Evolutionary conservation across 305 asterid genomes (phyloP), one percentile per base, ranked within the genome.

Genomic region (Plantago lanceolata): DNA sequence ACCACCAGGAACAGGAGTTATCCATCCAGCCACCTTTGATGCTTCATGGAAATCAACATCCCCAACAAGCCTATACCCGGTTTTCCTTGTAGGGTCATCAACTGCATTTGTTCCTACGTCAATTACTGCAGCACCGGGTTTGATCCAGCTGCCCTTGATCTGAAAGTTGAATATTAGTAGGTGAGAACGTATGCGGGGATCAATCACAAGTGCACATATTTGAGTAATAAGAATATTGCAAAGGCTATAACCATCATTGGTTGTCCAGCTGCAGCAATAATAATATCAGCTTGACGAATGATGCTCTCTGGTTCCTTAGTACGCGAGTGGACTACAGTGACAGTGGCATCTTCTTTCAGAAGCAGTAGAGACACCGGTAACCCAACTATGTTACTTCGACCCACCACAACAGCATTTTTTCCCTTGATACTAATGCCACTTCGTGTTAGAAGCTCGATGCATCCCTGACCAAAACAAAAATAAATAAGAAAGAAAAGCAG

Each of bases 101-200:
- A 92, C 82, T 2, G 94, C 86, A 70, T 92, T 92, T 12, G 89
- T 89, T 54, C 98, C 96, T 63, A 92, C 96, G 12, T 92, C 98
- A 24, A 92, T 84, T 20, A 92, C 95, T 8, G 98, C 94, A 64
- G 98, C 98, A 65, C 96, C 98, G 0, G 98, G 96, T 66, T 92
- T 92, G 51, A 92, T 87, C 98, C 98, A 92, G 76, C 90, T 89
- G 43, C 96, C 98, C 73, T 92, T 87, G 50, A 92, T 84, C 98
- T 92, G 81, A 70, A 51, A 59, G 63, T 57, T 68, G 21, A 35
- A 56, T n/a, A 33, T 8, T 9, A 5, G 59, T n/a, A 0, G n/a
- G 16, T 47, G 28, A 57, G 61, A 63, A 59, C 16, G 0, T 31
- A 31, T 8, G n/a, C n/a, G n/a, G n/a, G n/a, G 33, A 59, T 59